Conservation (phyloP, 306 rosid species). For the Pyrus pyrifolia region DNA sequence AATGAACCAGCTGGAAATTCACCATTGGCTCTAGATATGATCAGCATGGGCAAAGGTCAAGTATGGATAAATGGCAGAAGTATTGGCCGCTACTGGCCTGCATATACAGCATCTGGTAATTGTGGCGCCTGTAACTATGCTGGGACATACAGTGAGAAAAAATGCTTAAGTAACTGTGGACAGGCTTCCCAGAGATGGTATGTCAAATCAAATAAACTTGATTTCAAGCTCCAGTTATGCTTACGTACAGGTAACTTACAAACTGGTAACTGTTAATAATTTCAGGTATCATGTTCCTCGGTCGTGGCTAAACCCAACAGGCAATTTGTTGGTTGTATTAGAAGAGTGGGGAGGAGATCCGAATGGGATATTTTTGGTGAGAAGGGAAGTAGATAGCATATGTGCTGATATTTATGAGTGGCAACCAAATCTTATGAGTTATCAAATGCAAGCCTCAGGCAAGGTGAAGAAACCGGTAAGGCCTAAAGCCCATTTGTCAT, state of each 20-base stretch:
- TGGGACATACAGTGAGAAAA: constrained; percentile 69
- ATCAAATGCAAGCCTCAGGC: constrained; percentile 75
- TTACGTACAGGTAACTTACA: background rate
- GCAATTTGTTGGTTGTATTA: constrained; percentile 79
- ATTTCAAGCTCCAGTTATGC: constrained; percentile 1
- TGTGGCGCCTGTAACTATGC: constrained; percentile 67
- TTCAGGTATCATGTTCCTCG: constrained; percentile 94
- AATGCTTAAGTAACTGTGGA: constrained; percentile 69
- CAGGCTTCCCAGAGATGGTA: constrained; percentile 97
- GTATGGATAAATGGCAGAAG: constrained; percentile 82
- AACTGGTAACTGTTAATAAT: constrained; percentile 19
- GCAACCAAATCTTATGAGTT: constrained; percentile 90
- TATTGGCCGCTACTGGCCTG: constrained; percentile 94
- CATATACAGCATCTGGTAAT: constrained; percentile 82
- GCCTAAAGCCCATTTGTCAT: constrained; percentile 80
- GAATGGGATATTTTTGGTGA: constrained; percentile 68
- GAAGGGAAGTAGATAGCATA: constrained; percentile 71
- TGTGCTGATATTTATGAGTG: constrained; percentile 92
- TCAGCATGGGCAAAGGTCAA: constrained; percentile 96
- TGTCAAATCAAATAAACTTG: constrained; percentile 21
- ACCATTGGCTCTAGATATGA: constrained; percentile 86
- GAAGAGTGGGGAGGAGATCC: constrained; percentile 96
- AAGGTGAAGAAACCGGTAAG: constrained; percentile 54
- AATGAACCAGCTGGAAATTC: constrained; percentile 79
- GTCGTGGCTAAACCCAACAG: constrained; percentile 85